A percentile compares a stretch with the other conserved stretches of the same genome.
Conservation (phyloP, 1,284 basidiomycete species). For the Apiotrichum akiyoshidainum region DNA sequence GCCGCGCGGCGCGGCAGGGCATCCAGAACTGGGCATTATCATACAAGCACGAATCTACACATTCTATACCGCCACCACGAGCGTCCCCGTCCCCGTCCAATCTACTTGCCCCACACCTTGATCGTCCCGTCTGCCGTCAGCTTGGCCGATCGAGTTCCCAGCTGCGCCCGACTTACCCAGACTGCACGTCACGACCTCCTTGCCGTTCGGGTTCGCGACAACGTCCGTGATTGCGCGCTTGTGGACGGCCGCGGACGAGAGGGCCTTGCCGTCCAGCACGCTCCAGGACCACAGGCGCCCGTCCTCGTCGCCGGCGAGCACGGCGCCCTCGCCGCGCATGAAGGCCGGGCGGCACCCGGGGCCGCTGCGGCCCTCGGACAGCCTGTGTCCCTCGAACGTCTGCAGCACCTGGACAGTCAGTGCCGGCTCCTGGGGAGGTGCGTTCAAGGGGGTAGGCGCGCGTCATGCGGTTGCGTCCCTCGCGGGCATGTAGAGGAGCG, state of each 20-base stretch:
- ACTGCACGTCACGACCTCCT: constrained; percentile 80
- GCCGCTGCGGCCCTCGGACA: constrained; percentile 57
- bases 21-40: no score
- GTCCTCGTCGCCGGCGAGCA: constrained; percentile 84
- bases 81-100: no score
- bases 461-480: no score
- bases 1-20: no score
- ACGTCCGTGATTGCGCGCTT: constrained; percentile 62
- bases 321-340: constrained; percentile 72
- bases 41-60: no score
- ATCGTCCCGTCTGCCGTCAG: no score
- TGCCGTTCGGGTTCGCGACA: constrained; percentile 58
- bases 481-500: no score
- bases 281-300: constrained; percentile 90
- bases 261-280: constrained; percentile 68
- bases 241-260: constrained; percentile 69
- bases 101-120: no score
- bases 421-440: no score
- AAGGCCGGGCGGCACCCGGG: constrained; percentile 68
- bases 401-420: constrained; percentile 60
- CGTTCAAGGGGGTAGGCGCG: no score
- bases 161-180: constrained; percentile 54
- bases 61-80: no score
- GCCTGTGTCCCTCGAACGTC: constrained; percentile 69
- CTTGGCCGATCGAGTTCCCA: no score